These are phyloP conservation scores for Collybia sordida DNA, from an alignment of 768 basidiomycete genomes.

Conservation along the genomic window DNA sequence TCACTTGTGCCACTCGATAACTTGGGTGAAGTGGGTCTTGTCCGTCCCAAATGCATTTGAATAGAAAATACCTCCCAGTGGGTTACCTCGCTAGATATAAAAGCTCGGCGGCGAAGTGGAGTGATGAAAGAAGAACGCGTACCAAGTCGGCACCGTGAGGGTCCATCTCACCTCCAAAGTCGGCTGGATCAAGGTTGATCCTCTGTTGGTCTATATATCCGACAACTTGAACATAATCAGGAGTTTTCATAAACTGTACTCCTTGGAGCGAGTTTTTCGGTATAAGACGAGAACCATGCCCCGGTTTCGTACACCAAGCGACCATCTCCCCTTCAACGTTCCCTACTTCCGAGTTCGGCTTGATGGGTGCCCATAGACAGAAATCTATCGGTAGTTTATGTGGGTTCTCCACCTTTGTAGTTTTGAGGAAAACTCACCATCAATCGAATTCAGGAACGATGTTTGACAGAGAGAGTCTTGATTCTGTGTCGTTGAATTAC, in stretches of 20 bases:
- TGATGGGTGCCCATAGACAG: constrained; percentile 55
- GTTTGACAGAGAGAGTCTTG: constrained; percentile 65
- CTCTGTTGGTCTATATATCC: constrained; percentile 58
- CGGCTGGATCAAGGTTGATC: constrained; percentile 45
- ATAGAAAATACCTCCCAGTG: constrained; percentile 51
- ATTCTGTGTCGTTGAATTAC: constrained; percentile 68
- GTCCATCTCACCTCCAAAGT: constrained; percentile 72
- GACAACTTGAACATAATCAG: constrained; percentile 52
- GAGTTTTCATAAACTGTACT: constrained; percentile 54
- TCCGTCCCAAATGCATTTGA: constrained; percentile 48
- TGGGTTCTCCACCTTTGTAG: not conserved
- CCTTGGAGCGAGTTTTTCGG: constrained; percentile 54
- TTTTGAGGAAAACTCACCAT: constrained; percentile 33
- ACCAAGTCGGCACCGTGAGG: constrained; percentile 55
- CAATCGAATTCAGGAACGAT: constrained; percentile 46
- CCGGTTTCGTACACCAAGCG: constrained; percentile 67
- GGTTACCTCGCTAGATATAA: constrained; percentile 39
- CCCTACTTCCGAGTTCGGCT: constrained; percentile 45
- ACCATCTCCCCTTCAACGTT: constrained; percentile 63
- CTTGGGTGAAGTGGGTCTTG: constrained; percentile 51
- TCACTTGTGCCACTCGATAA: constrained; percentile 69
- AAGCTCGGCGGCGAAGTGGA: constrained; percentile 8
- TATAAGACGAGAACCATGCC: constrained; percentile 64
- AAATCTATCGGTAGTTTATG: constrained; percentile 38
- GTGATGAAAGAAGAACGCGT: not conserved